Evolutionary conservation across 306 rosid species (phyloP), one percentile per base, ranked within the genome.

Genomic region (Cicer bijugum): DNA sequence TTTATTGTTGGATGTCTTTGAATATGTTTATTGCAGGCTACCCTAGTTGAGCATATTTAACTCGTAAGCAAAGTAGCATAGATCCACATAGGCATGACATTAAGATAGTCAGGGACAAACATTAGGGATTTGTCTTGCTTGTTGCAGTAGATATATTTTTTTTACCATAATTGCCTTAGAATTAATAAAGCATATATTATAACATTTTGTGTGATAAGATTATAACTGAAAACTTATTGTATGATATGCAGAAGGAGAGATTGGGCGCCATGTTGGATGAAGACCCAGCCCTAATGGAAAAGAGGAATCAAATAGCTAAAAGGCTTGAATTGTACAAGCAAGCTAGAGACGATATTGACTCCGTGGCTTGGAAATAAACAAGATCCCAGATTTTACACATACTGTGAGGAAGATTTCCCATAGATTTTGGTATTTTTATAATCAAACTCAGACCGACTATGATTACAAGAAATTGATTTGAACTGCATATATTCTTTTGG

Each of bases 241-340:
- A 33, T 67, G 77, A 71, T 63, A 23, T 80, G 85, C 97, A 95
- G 99, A 95, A 91, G 87, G 92, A 91, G 82, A 88, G 82, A 81
- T 88, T 95, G 59, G 77, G 99, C 4, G 89, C 95, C 10, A 95
- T 91, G 96, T 80, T 95, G 84, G 97, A 95, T 83, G 99, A 95
- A 77, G 99, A 95, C 83, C 97, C 97, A 19, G 72, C 94, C 5
- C 90, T 95, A 67, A 91, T 90, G 97, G 97, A 95, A 67, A 91
- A 74, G 84, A 90, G 99, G 80, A 45, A 65, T 5, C 79, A 83
- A 78, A 82, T 95, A 53, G 97, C 96, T 8, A 95, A 90, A 81
- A 86, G 99, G 76, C 97, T 95, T 45, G 96, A 95, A 50, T 85
- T 95, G 63, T 95, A 95, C 87, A 90, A 95, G 88, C 96, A 96